Conservation (phyloP, 2,329 filamentous ascomycete genomes). For the Parafenestella ontariensis region DNA sequence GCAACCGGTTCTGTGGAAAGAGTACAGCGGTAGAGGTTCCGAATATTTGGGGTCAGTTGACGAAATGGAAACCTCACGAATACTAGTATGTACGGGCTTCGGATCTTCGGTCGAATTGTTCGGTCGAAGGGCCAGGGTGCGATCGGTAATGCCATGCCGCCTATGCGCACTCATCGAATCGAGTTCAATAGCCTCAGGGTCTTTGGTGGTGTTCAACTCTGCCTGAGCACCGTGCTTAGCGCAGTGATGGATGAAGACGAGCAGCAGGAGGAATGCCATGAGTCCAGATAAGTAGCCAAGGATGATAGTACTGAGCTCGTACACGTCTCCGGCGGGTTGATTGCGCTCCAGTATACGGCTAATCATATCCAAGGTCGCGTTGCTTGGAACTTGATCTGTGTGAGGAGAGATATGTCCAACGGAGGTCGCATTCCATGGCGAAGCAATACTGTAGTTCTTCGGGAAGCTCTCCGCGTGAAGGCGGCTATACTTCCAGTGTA, state of each 20-base stretch:
- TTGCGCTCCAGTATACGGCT: constrained; percentile 4
- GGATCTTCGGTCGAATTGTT: neutral
- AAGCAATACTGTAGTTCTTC: neutral
- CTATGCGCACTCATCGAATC: neutral
- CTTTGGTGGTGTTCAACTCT: neutral
- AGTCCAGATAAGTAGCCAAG: constrained; percentile 4
- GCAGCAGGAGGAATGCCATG: neutral
- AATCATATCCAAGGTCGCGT: constrained; percentile 4
- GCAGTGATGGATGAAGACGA: neutral
- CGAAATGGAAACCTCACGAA: neutral
- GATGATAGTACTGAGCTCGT: constrained; percentile 3
- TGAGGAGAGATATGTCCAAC: neutral
- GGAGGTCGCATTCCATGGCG: neutral
- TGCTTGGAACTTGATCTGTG: neutral
- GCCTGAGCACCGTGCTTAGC: neutral
- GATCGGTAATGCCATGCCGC: neutral
- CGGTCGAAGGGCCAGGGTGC: too few relatives aligned
- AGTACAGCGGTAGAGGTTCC: neutral
- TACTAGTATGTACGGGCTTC: neutral
- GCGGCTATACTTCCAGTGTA: constrained; percentile 14
- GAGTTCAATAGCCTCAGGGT: neutral
- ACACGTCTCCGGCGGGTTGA: constrained; percentile 11
- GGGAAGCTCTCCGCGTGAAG: neutral
- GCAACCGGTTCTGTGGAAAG: neutral
- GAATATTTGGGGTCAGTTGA: neutral